Evolutionary conservation across 257 asterid genomes (phyloP).

Genomic region (Cynanchum wilfordii): DNA sequence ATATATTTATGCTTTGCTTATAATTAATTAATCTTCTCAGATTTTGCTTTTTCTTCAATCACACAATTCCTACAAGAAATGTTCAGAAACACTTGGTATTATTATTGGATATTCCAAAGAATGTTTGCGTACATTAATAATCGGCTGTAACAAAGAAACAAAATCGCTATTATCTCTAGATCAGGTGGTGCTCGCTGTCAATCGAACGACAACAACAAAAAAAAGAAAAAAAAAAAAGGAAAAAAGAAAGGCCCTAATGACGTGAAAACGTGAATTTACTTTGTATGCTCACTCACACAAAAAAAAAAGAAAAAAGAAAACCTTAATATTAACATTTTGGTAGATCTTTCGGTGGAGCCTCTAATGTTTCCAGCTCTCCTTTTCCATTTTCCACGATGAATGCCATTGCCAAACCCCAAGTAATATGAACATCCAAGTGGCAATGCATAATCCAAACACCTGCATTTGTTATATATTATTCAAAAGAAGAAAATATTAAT

Average conservation of each 20-base stretch:
- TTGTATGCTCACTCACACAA: background rate
- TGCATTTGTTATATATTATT: slow-evolving; percentile 12
- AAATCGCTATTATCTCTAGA: slow-evolving; percentile 1
- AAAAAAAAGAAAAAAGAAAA: background rate
- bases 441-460: slow-evolving; percentile 91
- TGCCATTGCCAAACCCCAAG: slow-evolving; percentile 84
- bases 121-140: too few relatives aligned
- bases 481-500: too few relatives aligned
- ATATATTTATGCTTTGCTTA: too few relatives aligned
- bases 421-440: slow-evolving; percentile 86
- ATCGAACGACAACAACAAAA: background rate
- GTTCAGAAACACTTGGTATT: too few relatives aligned
- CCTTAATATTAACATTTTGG: slow-evolving; percentile 41
- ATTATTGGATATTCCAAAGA: too few relatives aligned
- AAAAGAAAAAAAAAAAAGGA: too few relatives aligned
- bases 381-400: slow-evolving; percentile 74
- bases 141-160: slow-evolving; percentile 8
- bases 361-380: slow-evolving; percentile 46
- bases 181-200: slow-evolving; percentile 17
- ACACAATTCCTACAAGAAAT: too few relatives aligned
- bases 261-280: too few relatives aligned
- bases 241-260: too few relatives aligned
- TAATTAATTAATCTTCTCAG: too few relatives aligned
- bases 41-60: too few relatives aligned
- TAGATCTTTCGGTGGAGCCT: slow-evolving; percentile 62